Percentiles rank a stretch among this genome's conserved stretches.
Evolutionary conservation across 805 yeast genomes (phyloP).

Genomic region (Monosporozyma aquatica): DNA sequence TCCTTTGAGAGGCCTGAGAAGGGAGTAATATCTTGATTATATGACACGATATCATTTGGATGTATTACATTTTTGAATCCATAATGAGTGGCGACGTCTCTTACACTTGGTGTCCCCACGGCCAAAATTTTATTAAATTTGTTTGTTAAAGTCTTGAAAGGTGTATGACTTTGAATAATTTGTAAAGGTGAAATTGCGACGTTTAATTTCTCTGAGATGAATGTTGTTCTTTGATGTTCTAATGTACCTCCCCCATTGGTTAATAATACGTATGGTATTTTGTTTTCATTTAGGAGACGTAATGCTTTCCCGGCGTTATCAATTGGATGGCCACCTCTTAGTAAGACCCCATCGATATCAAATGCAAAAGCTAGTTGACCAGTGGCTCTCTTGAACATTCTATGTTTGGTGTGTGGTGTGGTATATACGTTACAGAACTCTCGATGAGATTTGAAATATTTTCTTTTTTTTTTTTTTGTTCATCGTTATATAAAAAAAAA

Average conservation of each 20-base stretch:
- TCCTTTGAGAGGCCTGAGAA: slow-evolving; percentile 62
- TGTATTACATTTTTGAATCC: slow-evolving; percentile 71
- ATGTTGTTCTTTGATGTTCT: slow-evolving; percentile 52
- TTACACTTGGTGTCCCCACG: slow-evolving; percentile 66
- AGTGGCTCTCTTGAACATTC: too few relatives aligned
- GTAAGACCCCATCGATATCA: slow-evolving; percentile 76
- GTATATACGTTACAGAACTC: too few relatives aligned
- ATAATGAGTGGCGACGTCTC: slow-evolving; percentile 62
- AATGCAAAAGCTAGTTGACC: too few relatives aligned
- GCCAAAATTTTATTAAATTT: slow-evolving; percentile 58
- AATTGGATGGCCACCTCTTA: slow-evolving; percentile 63
- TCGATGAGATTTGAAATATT: too few relatives aligned
- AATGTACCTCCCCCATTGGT: slow-evolving; percentile 86
- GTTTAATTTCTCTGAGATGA: slow-evolving; percentile 39
- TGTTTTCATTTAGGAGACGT: slow-evolving; percentile 39
- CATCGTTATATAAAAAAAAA: not conserved
- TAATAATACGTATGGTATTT: slow-evolving; percentile 70
- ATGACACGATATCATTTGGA: slow-evolving; percentile 60
- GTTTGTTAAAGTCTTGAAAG: slow-evolving; percentile 52
- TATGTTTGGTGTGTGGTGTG: too few relatives aligned
- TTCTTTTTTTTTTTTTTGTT: too few relatives aligned
- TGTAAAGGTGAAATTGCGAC: slow-evolving; percentile 46
- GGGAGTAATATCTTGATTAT: slow-evolving; percentile 57
- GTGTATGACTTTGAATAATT: slow-evolving; percentile 82
- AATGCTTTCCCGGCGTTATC: slow-evolving; percentile 58